Base-by-base conservation (phyloP, 306 rosid genomes). In the Acacia melanoxylon region DNA sequence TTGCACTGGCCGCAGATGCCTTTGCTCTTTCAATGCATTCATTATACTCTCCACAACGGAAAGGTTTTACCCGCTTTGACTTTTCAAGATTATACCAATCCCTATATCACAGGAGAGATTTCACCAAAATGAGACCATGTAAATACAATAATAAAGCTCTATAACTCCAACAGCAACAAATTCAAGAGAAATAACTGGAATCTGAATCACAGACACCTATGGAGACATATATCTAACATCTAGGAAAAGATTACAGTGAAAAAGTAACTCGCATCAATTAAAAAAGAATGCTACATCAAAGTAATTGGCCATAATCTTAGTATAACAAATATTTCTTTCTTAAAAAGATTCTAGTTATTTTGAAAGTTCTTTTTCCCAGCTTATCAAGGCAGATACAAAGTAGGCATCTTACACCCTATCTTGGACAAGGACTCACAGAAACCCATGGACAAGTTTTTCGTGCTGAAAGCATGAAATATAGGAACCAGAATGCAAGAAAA, bases 11-110 rank as follows among this genome's bases (percentile, higher is more conserved):
- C 61, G 91, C 97, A 79, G 93, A 87, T 15, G 89, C 93, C 88
- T 92, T 96, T 35, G 99, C 99, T 85, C 90, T 93, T 86, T 90
- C 98, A 83, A 96, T 96, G 86, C 94, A 92, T 58, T 87, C 97
- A 72, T 92, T 93, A 83, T 93, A 93, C 83, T 96, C 98, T 74
- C 98, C 97, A 69, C 99, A 96, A 65, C 98, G 96, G 88, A 96
- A 96, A 63, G 99, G 90, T 81, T 96, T 96, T 71, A 96, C 92
- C 78, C 98, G 90, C 90, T 96, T 93, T 3, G 99, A 96, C 77
- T 89, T 96, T 80, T 92, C 98, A 84, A 96, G 94, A 87, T 96
- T 96, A 88, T 93, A 96, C 98, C 99, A 96, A 84, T 96, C 99
- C 92, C 99, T 96, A 44, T 10, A 84, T 27, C 84, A 85, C 84